phyloP scores from a whole-genome alignment of 2,329 filamentous ascomycete genomes.

The Fusarium tanahbumbuense region DNA sequence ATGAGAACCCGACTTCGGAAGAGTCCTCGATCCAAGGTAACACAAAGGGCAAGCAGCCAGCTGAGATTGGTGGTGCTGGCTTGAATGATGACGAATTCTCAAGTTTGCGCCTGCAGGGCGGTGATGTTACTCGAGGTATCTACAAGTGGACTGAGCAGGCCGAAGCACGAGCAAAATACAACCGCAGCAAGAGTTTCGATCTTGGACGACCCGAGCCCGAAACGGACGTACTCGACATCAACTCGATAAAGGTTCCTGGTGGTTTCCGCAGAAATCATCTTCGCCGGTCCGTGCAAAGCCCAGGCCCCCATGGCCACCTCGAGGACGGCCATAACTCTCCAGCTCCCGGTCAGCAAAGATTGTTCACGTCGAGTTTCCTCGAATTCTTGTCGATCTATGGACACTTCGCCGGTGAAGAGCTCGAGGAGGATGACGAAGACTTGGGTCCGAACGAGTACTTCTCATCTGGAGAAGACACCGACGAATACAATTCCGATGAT shows the following conservation, averaged over 20 bases:
- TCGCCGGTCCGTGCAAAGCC: constrained; percentile 77
- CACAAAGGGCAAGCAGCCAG: constrained; percentile 66
- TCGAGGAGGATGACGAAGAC: constrained; percentile 96
- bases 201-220: constrained; percentile 81
- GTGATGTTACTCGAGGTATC: constrained; percentile 93
- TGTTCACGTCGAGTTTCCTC: constrained; percentile 92
- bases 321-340: constrained; percentile 53
- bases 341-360: constrained; percentile 55
- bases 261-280: constrained; percentile 94
- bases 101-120: constrained; percentile 90
- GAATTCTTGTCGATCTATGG: constrained; percentile 96
- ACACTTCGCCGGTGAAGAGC: constrained; percentile 95
- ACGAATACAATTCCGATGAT: constrained; percentile 71
- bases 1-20: constrained; percentile 60
- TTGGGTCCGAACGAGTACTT: constrained; percentile 92
- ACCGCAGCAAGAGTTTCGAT: constrained; percentile 90
- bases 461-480: constrained; percentile 77
- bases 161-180: constrained; percentile 73
- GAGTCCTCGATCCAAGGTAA: constrained; percentile 58
- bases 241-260: constrained; percentile 90
- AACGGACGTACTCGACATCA: constrained; percentile 84
- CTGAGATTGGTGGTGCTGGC: constrained; percentile 52
- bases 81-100: constrained; percentile 85
- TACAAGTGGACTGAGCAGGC: constrained; percentile 97
- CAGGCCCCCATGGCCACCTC: constrained; percentile 52